A percentile compares a stretch with the other conserved stretches of the same genome.
Conservation (phyloP, 495 filamentous ascomycete species). For the Aspergillus leporis region DNA sequence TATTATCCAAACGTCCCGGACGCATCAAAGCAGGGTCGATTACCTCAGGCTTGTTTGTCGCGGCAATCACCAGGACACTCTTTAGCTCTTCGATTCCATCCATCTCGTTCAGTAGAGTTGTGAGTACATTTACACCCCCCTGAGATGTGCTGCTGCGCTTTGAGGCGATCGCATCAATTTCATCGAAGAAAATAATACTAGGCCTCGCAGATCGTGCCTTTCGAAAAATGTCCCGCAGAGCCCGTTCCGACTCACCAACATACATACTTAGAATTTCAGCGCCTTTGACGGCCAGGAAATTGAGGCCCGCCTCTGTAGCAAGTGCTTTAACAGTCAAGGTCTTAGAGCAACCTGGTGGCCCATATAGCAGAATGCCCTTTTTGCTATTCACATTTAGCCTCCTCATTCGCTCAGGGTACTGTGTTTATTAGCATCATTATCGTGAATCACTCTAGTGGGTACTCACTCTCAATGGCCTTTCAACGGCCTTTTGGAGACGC, state of each 20-base stretch:
- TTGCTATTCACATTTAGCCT: constrained; percentile 63
- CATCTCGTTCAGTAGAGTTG: constrained; percentile 93
- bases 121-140: constrained; percentile 75
- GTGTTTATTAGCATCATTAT: constrained; percentile 8
- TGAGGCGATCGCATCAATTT: constrained; percentile 92
- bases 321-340: constrained; percentile 91
- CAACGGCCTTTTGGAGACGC: constrained; percentile 61
- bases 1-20: constrained; percentile 82
- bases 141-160: constrained; percentile 58
- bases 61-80: constrained; percentile 87
- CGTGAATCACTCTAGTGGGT: not conserved
- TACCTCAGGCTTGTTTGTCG: constrained; percentile 86
- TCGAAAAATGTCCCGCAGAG: constrained; percentile 82
- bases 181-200: constrained; percentile 97
- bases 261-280: constrained; percentile 96
- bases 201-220: constrained; percentile 84
- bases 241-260: constrained; percentile 92
- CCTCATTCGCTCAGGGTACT: constrained; percentile 61
- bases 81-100: constrained; percentile 87
- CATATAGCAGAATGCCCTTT: constrained; percentile 88
- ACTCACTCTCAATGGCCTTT: constrained; percentile 65
- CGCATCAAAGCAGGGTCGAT: constrained; percentile 87
- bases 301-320: constrained; percentile 87
- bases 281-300: constrained; percentile 96
- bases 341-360: constrained; percentile 94